Percentiles rank a stretch among this genome's conserved stretches.
Evolutionary conservation across 768 basidiomycete genomes (phyloP).

Genomic region (Xerocomus brunneocitrinus): DNA sequence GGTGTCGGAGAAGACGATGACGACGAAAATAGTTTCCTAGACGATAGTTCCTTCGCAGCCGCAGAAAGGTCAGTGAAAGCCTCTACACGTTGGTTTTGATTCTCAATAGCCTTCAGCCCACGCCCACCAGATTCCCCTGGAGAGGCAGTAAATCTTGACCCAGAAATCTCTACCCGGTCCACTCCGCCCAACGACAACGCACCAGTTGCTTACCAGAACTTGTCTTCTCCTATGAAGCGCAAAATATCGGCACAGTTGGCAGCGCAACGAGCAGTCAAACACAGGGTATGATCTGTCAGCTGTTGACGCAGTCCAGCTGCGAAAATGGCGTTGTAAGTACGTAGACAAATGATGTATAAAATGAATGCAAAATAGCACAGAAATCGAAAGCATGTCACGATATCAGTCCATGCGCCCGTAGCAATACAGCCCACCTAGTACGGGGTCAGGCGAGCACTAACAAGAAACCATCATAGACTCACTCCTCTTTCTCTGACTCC

Average conservation of each 20-base stretch:
- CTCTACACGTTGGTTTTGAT: neutral
- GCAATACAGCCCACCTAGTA: constrained; percentile 61
- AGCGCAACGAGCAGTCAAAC: constrained; percentile 7
- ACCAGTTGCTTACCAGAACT: constrained; percentile 12
- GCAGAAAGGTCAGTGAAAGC: constrained; percentile 10
- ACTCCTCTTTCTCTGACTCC: constrained; percentile 81
- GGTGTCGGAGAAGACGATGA: constrained; percentile 5
- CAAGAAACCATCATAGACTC: constrained; percentile 27
- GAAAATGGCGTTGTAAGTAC: constrained; percentile 15
- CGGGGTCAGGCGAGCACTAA: constrained; percentile 8
- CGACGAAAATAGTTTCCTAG: constrained; percentile 2
- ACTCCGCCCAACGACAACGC: neutral
- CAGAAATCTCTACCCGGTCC: neutral
- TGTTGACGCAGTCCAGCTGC: constrained; percentile 19
- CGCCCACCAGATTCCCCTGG: neutral
- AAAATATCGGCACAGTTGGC: constrained; percentile 14
- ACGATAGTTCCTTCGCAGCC: neutral
- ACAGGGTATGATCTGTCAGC: constrained; percentile 12
- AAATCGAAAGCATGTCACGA: constrained; percentile 28
- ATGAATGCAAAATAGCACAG: constrained; percentile 14
- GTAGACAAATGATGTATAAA: constrained; percentile 19
- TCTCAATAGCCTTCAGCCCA: constrained; percentile 8
- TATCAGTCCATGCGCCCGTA: constrained; percentile 46
- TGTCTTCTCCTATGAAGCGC: constrained; percentile 22
- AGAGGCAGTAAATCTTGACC: constrained; percentile 3